Conservation (phyloP, 2,329 filamentous ascomycete genomes). For the Phaeoacremonium minimum region DNA sequence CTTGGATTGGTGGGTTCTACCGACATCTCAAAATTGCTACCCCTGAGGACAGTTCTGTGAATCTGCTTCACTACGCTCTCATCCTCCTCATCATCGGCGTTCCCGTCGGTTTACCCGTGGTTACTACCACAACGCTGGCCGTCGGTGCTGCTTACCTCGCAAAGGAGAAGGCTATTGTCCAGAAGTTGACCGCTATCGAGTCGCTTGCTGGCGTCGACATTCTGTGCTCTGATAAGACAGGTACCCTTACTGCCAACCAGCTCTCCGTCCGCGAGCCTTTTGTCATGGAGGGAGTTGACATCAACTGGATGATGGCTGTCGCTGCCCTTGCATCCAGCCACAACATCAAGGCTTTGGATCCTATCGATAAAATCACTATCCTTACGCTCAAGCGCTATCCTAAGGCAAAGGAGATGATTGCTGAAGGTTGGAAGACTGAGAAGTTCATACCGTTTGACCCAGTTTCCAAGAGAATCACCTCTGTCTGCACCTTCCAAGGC, state of each 20-base stretch:
- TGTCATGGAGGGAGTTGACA: constrained; percentile 70
- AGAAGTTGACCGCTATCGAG: constrained; percentile 76
- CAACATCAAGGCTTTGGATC: constrained; percentile 74
- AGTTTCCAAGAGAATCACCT: constrained; percentile 75
- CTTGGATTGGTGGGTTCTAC: constrained; percentile 79
- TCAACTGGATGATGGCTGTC: constrained; percentile 82
- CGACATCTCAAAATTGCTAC: constrained; percentile 61
- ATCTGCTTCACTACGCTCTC: constrained; percentile 64
- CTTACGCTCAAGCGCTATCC: constrained; percentile 72
- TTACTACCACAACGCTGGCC: constrained; percentile 73
- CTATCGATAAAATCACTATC: constrained; percentile 76
- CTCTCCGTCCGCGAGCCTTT: constrained; percentile 73
- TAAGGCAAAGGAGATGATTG: constrained; percentile 71
- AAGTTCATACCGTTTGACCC: constrained; percentile 77
- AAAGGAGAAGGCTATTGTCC: constrained; percentile 73
- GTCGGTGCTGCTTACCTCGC: constrained; percentile 75
- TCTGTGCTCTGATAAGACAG: constrained; percentile 79
- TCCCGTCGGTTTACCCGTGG: constrained; percentile 74
- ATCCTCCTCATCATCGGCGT: constrained; percentile 75
- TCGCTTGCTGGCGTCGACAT: constrained; percentile 73
- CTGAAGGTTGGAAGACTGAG: constrained; percentile 70
- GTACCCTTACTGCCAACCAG: constrained; percentile 72
- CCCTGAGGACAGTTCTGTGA: constrained; percentile 52
- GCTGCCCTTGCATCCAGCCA: constrained; percentile 73
- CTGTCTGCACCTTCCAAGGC: constrained; percentile 63